A percentile compares a stretch with the other conserved stretches of the same genome.
Conservation (phyloP, 345 rosid species). For the Acer campestre region DNA sequence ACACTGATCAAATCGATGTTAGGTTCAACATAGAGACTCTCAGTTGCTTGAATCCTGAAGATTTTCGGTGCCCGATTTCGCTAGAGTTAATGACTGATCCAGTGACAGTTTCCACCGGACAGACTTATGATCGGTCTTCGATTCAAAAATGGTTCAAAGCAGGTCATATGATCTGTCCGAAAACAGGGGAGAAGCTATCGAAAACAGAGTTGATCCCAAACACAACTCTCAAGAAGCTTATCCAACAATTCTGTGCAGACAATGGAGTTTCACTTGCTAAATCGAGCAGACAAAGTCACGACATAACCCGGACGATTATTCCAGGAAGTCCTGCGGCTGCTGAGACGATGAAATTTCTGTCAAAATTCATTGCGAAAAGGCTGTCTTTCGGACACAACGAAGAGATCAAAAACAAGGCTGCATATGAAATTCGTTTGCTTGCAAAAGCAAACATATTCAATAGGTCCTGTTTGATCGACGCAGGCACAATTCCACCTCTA, state of each 20-base stretch:
- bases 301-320: slow-evolving; percentile 42
- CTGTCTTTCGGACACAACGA: slow-evolving; percentile 56
- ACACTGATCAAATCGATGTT: slow-evolving; percentile 27
- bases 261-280: slow-evolving; percentile 46
- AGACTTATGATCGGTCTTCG: slow-evolving; percentile 84
- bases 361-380: slow-evolving; percentile 51
- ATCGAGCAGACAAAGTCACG: slow-evolving; percentile 34
- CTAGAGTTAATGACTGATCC: slow-evolving; percentile 90
- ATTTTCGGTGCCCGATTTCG: slow-evolving; percentile 85
- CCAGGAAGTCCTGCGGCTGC: slow-evolving; percentile 61
- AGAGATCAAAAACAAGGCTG: slow-evolving; percentile 55
- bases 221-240: slow-evolving; percentile 52
- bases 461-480: slow-evolving; percentile 61
- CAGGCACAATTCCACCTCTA: slow-evolving; percentile 60
- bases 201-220: slow-evolving; percentile 64
- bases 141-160: slow-evolving; percentile 79
- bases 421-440: slow-evolving; percentile 65
- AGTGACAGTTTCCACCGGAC: slow-evolving; percentile 77
- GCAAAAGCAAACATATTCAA: slow-evolving; percentile 63
- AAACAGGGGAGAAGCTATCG: slow-evolving; percentile 65
- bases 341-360: slow-evolving; percentile 48
- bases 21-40: slow-evolving; percentile 42
- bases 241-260: slow-evolving; percentile 54
- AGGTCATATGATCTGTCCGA: slow-evolving; percentile 76
- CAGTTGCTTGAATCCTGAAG: slow-evolving; percentile 63